Base-by-base conservation (phyloP, 1,139 yeast species). In the Scheffersomyces titani region DNA sequence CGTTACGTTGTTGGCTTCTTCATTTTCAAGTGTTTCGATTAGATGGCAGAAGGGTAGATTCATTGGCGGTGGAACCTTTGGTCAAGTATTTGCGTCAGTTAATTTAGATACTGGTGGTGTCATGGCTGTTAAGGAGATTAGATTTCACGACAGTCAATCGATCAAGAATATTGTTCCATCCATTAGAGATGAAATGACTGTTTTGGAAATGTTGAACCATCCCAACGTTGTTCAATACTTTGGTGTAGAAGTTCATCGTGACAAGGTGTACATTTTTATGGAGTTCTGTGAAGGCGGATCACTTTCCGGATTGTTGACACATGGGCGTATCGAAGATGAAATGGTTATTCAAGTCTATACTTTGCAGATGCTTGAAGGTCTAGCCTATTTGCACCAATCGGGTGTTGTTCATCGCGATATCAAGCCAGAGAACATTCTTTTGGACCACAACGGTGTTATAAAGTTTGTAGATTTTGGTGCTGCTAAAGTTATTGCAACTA, bases 251-350 rank as follows among this genome's bases (percentile, higher is more conserved):
- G 98, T 94, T 4, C 99, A 94, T 71, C 84, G 98, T 57, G 99
- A 94, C 71, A 87, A 92, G 62, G 98, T 94, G 21, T 93, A 92
- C 70, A 89, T 94, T 49, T 96, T 94, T 70, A 94, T 96, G 99
- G 99, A 94, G 73, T 92, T 86, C 74, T 96, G 99, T 76, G 96
- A 93, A 68, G 97, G 97, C 51, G 98, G 99, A 0, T 92, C 98
- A 0, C 79, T 94, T 57, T 92, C 97, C 0, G 86, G 90, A 13
- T 76, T 93, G 55, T 78, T 94, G 58, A 71, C 79, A 55, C 96
- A 92, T 69, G 99, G 99, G 19, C 80, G 98, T 57, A 92, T 94
- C 65, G 98, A 93, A 70, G 99, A 94, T 71, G 99, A 94, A 69
- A 84, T 90, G 75, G 97, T 96, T 13, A 87, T 92, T 44, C 97